Evolutionary conservation across 129 eudicot species (phyloP), one percentile per base, ranked within the genome.

Genomic region (Deinandra increscens): DNA sequence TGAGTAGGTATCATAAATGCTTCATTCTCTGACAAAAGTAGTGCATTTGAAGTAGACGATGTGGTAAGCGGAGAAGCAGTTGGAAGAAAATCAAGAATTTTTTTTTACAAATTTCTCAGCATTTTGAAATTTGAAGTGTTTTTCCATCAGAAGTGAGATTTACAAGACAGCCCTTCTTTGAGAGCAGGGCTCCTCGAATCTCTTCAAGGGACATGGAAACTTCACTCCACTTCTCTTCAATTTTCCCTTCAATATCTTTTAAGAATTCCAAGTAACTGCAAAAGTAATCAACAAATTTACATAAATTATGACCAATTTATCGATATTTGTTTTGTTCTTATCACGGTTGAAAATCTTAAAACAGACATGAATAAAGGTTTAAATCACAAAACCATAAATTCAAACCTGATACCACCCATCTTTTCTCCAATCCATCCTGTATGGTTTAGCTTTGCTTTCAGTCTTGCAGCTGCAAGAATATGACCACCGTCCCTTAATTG

Each of bases 401-500:
- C 70, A 37, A 15, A 91, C 96, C 96, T 91, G 77, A 88, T 66
- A 68, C 96, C 95, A 69, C 92, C 82, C 96, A 88, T 84, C 66
- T 90, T 88, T 70, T 90, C 97, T 56, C 80, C 59, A 49, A 90
- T 74, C 95, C 91, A 90, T 60, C 97, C 97, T 20, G 95, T 85
- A 82, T 66, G 70, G 68, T 90, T 90, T 68, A 90, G 82, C 81
- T 90, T 90, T 51, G 95, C 97, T 69, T 83, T 87, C 91, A 90
- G 81, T 75, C 97, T 84, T 54, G 97, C 84, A 84, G 97, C 87
- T 37, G 88, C 91, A 77, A 90, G 75, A 62, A 90, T 80, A 69
- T 90, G 97, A 68, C 97, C 97, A 81, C 95, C 81, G 59, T 92
- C 91, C 81, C 97, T 87, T 68, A 90, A 66, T 18, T 90, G 85